Evolutionary conservation across 805 yeast genomes (phyloP), one percentile per base, ranked within the genome.

Genomic region (Candida insectorum): DNA sequence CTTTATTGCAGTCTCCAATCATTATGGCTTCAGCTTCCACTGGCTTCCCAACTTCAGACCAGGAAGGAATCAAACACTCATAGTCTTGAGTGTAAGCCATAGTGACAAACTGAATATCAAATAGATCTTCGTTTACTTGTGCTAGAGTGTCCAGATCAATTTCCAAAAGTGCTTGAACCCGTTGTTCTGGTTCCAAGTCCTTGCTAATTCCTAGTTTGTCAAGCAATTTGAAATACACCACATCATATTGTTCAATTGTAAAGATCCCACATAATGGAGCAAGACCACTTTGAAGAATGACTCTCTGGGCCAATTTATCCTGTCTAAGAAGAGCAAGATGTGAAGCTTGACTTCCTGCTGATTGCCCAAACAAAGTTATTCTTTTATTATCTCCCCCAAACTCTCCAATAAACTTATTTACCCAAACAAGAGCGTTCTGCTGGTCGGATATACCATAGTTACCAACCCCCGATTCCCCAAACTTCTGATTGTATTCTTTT

Each of bases 401-500:
- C 27, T 61, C 47, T 16, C 36, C 35, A 35, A 74, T 71, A 45
- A 69, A 52, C 35, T 54, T 43, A 29, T 58, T 56, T 3, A 62
- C 62, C 79, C 79, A 74, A 42, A 64, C 62, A 4, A 72, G 44
- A 1, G 71, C 76, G 22, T 53, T 36, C 30, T 65, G 49, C 47
- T 71, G 79, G 47, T 74, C 79, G 62, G 66, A 64, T 31, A 71
- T 54, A 5, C 72, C 73, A 31, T 57, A 58, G 43, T 72, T 67
- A 4, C 54, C 45, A 22, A 7, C 11, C 6, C 28, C 28, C 5
- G 5, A 4, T 21, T 29, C 31, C n/a, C 31, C 31, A 21, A 12
- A 21, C 6, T 19, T 23, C 5, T 6, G 21, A 17, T 30, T 24
- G 12, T 30, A 23, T 5, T 16, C 23, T 24, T 23, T 9, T 8